Percentiles rank a stretch among this genome's conserved stretches.
Evolutionary conservation across 108 stramenopile genomes (phyloP).

Genomic region (Cylindrotheca closterium): DNA sequence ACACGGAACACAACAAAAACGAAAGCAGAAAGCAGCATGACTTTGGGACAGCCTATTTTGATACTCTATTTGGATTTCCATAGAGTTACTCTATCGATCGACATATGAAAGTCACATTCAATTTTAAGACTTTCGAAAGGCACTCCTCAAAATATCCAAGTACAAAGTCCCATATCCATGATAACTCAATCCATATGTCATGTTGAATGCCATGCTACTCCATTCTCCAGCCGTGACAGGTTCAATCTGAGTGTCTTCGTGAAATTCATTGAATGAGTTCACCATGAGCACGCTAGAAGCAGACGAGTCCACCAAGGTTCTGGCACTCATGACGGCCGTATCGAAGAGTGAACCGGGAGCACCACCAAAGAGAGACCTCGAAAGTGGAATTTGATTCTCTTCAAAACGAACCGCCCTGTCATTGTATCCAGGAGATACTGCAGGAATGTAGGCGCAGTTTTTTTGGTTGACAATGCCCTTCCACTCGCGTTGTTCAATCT

Average conservation of each 20-base stretch:
- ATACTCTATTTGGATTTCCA: too few relatives aligned
- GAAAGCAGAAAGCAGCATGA: too few relatives aligned
- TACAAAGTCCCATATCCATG: slow-evolving; percentile 30
- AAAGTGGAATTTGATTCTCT: slow-evolving; percentile 19
- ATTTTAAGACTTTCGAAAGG: too few relatives aligned
- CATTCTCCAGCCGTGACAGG: slow-evolving; percentile 7
- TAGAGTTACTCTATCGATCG: too few relatives aligned
- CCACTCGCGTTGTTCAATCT: slow-evolving; percentile 14
- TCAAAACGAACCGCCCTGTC: slow-evolving; percentile 25
- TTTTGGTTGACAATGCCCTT: slow-evolving; percentile 1
- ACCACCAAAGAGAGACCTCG: slow-evolving; percentile 6
- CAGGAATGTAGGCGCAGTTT: slow-evolving; percentile 25
- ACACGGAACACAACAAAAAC: too few relatives aligned
- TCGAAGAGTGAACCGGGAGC: slow-evolving; percentile 24
- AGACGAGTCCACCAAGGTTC: slow-evolving; percentile 14
- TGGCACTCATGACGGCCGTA: slow-evolving; percentile 9
- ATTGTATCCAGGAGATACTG: slow-evolving; percentile 34
- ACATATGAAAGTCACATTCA: too few relatives aligned
- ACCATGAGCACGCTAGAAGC: slow-evolving; percentile 21
- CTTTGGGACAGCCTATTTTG: too few relatives aligned
- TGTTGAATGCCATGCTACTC: background rate
- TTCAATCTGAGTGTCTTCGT: slow-evolving; percentile 42
- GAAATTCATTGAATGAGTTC: slow-evolving; percentile 40
- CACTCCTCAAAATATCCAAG: slow-evolving; percentile 26
- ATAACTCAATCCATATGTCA: slow-evolving; percentile 25